phyloP scores from a whole-genome alignment of 257 asterid species.

The Plantago major region DNA sequence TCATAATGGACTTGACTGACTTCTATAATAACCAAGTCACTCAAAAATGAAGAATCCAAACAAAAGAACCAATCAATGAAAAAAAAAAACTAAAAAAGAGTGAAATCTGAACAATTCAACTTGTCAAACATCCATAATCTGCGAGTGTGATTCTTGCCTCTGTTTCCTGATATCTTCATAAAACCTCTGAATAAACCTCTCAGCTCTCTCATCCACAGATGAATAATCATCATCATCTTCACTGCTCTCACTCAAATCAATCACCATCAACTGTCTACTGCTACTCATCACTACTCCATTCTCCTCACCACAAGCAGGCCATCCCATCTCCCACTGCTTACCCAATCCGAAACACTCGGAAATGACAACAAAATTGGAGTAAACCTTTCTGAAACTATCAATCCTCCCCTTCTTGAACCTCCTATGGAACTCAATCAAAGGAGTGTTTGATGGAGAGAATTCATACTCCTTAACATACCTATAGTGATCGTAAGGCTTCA shows the following conservation, averaged over 20 bases:
- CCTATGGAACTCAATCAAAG: constrained; percentile 27
- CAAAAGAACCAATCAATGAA: background rate
- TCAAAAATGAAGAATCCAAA: background rate
- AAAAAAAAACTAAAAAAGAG: background rate
- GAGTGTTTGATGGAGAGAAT: constrained; percentile 63
- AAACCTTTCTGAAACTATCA: constrained; percentile 27
- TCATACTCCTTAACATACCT: constrained; percentile 52
- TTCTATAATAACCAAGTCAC: background rate
- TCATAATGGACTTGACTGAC: background rate
- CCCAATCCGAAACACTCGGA: constrained; percentile 38
- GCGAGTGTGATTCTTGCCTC: constrained; percentile 32
- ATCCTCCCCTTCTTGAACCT: constrained; percentile 26
- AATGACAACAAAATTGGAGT: constrained; percentile 20
- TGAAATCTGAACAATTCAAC: background rate
- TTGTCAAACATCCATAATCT: constrained; percentile 16
- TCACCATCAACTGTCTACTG: constrained; percentile 9
- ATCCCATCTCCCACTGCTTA: constrained; percentile 18
- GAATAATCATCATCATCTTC: constrained; percentile 20
- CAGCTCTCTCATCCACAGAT: constrained; percentile 73
- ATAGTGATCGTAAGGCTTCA: constrained; percentile 34
- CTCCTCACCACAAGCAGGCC: constrained; percentile 9
- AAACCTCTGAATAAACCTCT: constrained; percentile 64
- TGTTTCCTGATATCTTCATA: constrained; percentile 71
- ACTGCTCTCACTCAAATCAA: constrained; percentile 21
- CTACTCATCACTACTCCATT: constrained; percentile 10